A percentile compares a stretch with the other conserved stretches of the same genome.
Evolutionary conservation across 2,329 filamentous ascomycete species (phyloP).

Genomic region (Cadophora luteo-olivacea): DNA sequence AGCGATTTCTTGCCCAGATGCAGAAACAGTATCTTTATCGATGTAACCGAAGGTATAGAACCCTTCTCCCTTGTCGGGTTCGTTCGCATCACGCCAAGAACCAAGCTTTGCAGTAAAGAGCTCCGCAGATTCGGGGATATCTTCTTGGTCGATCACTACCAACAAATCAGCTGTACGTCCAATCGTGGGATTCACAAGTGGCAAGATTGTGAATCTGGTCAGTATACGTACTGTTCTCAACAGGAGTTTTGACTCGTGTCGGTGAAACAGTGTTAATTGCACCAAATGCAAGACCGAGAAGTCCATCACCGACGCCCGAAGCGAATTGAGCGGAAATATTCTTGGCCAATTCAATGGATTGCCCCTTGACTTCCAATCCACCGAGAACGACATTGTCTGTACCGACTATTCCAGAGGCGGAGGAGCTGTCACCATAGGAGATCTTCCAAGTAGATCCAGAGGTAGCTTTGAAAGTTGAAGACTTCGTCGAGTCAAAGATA

Average conservation of each 20-base stretch:
- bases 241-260: constrained; percentile 62
- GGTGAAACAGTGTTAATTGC: constrained; percentile 68
- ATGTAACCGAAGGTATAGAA: constrained; percentile 81
- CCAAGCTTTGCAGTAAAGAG: constrained; percentile 67
- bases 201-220: neutral
- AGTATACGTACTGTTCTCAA: constrained; percentile 60
- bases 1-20: constrained; percentile 58
- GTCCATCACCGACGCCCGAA: constrained; percentile 63
- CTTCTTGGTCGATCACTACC: constrained; percentile 60
- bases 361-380: constrained; percentile 64
- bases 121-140: constrained; percentile 55
- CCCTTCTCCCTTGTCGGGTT: constrained; percentile 49
- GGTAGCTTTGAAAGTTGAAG: constrained; percentile 61
- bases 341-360: constrained; percentile 70
- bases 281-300: constrained; percentile 70
- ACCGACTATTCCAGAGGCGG: constrained; percentile 68
- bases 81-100: constrained; percentile 57
- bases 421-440: constrained; percentile 71
- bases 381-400: constrained; percentile 68
- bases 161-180: neutral
- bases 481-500: constrained; percentile 66
- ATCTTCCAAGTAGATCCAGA: constrained; percentile 66
- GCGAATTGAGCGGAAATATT: constrained; percentile 64
- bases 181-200: neutral
- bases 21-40: constrained; percentile 64